Base-by-base conservation (phyloP, 129 eudicot species). In the Ambrosia trifida region DNA sequence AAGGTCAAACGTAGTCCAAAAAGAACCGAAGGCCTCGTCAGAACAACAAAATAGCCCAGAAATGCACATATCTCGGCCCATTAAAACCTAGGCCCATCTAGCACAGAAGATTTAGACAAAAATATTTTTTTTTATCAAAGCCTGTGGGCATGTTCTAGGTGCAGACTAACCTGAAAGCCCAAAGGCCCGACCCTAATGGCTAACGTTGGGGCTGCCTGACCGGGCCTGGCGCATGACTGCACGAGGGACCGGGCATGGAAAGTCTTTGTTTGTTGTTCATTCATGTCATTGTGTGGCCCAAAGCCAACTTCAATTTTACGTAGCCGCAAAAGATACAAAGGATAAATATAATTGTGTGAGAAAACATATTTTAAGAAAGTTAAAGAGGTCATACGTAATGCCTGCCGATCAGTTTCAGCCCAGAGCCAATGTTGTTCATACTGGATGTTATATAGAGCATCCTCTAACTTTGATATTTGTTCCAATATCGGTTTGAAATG, bases 381-480 rank as follows among this genome's bases (percentile, higher is more conserved):
- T 24, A 11, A 14, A 28, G 61, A 68, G 45, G 69, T 64, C 14
- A 16, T 86, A 94, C 98, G 80, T 78, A 84, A 54, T 54, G 87
- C 86, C 64, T 89, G 98, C 18, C 98, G 91, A 63, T 90, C 91
- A 12, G 93, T 89, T 76, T 94, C 93, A 7, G 98, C 97, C 80
- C 82, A 85, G 7, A 94, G 83, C 96, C 96, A 94, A 80, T 90
- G 97, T 73, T 94, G 96, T 79, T 89, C 96, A 64, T 85, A 94
- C 24, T 80, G 93, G 52, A 94, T 81, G 58, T 80, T 84, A 72
- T 82, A 85, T 41, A 87, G 58, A 71, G 93, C 93, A 74, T 89
- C 89, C 62, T 82, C 89, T 69, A 89, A 72, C 80, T 89, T 89
- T 1, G 83, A 74, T 51, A 89, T 87, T 52, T 84, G 93, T 69